These are phyloP conservation scores for Tritrichomonas foetus DNA, from an alignment of 208 protist species.

Conservation along the genomic window DNA sequence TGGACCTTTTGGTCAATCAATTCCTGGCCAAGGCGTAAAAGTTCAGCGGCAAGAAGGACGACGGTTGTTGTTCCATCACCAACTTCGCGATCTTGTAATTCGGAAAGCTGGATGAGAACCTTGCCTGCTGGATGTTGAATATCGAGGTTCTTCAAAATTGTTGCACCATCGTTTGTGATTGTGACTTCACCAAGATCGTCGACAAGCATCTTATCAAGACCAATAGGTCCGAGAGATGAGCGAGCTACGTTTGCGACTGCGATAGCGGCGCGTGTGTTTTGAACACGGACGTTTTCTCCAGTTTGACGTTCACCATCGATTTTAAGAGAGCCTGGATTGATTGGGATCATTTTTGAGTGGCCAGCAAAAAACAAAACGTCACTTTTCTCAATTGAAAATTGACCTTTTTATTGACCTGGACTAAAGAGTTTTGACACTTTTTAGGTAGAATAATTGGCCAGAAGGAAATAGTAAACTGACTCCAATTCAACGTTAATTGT, in stretches of 20 bases:
- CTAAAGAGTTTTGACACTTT: no score
- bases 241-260: constrained; percentile 97
- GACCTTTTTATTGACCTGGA: no score
- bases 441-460: no score
- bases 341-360: background rate
- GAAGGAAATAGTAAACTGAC: no score
- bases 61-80: constrained; percentile 98
- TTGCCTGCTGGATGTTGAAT: constrained; percentile 72
- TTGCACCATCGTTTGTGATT: constrained; percentile 99
- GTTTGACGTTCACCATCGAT: constrained; percentile 74
- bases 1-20: constrained; percentile 37
- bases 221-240: constrained; percentile 96
- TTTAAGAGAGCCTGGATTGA: constrained; percentile 5
- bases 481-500: no score
- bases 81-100: constrained; percentile 96
- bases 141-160: constrained; percentile 72
- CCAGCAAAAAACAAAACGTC: no score
- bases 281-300: constrained; percentile 83
- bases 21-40: constrained; percentile 65
- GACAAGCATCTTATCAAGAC: constrained; percentile 99
- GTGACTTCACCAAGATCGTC: constrained; percentile 98
- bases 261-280: constrained; percentile 80
- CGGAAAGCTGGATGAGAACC: constrained; percentile 93
- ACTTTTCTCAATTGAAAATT: no score
- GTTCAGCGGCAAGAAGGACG: constrained; percentile 97